phyloP scores from a whole-genome alignment of 2,329 filamentous ascomycete species.

The Mariannaea elegans region DNA sequence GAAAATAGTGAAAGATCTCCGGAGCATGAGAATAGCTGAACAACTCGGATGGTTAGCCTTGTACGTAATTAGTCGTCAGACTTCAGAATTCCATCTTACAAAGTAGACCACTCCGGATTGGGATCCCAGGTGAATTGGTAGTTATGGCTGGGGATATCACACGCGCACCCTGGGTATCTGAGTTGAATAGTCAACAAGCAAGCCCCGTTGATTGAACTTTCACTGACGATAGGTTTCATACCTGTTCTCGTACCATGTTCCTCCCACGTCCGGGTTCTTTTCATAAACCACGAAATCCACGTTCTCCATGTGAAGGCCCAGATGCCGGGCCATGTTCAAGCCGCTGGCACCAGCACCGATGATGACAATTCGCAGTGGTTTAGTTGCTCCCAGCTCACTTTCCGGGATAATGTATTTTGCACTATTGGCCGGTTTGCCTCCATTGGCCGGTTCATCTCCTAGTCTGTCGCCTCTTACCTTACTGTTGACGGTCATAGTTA shows the following conservation, averaged over 20 bases:
- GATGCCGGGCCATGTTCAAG: background rate
- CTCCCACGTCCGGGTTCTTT: background rate
- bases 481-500: no score
- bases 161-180: conserved; percentile 20
- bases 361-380: background rate
- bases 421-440: no score
- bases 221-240: no score
- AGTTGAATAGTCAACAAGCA: no score
- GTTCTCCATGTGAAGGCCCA: background rate
- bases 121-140: conserved; percentile 24
- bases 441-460: no score
- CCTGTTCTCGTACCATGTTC: background rate
- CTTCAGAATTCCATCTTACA: no score
- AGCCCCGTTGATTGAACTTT: no score
- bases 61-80: background rate
- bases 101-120: conserved; percentile 8
- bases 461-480: no score
- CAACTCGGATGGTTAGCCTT: conserved; percentile 2
- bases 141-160: conserved; percentile 21
- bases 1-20: no score
- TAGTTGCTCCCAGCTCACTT: background rate
- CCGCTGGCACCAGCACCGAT: conserved; percentile 3
- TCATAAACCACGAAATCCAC: background rate
- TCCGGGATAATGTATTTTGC: background rate
- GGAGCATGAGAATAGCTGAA: background rate